phyloP scores from a whole-genome alignment of 2,329 filamentous ascomycete genomes.

The Berkeleyomyces rouxiae region DNA sequence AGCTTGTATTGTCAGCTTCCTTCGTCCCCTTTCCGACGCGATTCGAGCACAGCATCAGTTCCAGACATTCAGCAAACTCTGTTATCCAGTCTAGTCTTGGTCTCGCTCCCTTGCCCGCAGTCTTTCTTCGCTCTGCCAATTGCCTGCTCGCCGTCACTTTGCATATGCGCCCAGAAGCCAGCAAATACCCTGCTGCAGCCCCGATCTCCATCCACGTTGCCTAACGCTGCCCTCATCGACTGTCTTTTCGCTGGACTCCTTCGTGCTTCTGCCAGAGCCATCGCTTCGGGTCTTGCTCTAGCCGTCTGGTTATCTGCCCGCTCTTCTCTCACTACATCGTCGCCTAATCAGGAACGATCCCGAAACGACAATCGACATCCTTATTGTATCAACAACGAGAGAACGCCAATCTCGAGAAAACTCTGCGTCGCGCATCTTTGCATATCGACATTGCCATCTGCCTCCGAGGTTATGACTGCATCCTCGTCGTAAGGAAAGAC shows the following conservation, averaged over 20 bases:
- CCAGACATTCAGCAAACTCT: too few relatives aligned
- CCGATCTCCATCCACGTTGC: not conserved
- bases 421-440: too few relatives aligned
- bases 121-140: not conserved
- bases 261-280: too few relatives aligned
- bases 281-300: too few relatives aligned
- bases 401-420: not conserved
- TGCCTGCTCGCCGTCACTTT: not conserved
- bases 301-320: not conserved
- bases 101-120: not conserved
- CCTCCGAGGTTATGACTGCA: not conserved
- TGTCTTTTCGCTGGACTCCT: too few relatives aligned
- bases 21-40: too few relatives aligned
- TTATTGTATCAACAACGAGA: not conserved
- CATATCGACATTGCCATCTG: not conserved
- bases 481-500: conserved; percentile 9
- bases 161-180: conserved; percentile 5
- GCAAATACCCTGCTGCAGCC: not conserved
- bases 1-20: not conserved
- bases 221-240: too few relatives aligned
- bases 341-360: not conserved
- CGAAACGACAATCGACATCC: not conserved
- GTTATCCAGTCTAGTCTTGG: too few relatives aligned
- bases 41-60: too few relatives aligned
- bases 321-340: not conserved